Evolutionary conservation across 2,329 filamentous ascomycete genomes (phyloP).

Genomic region (Colletotrichum sp.): DNA sequence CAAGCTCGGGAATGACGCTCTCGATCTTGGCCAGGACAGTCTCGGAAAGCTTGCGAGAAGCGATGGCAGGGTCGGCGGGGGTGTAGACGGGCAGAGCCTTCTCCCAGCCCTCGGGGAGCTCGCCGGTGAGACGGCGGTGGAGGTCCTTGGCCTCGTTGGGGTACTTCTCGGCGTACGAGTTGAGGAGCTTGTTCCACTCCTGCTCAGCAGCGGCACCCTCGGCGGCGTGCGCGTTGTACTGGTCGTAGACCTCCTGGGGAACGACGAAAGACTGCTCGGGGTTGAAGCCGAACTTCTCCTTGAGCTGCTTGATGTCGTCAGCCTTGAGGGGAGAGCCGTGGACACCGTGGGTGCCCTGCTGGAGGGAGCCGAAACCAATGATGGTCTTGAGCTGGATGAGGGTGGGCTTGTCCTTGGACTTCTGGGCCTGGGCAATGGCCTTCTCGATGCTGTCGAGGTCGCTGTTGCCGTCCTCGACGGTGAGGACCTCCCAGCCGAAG

Average conservation of each 20-base stretch:
- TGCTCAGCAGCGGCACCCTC: constrained; percentile 88
- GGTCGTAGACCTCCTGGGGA: constrained; percentile 91
- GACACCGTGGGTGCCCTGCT: constrained; percentile 92
- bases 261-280: constrained; percentile 92
- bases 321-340: constrained; percentile 96
- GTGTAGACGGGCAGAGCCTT: constrained; percentile 92
- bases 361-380: constrained; percentile 93
- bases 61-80: constrained; percentile 80
- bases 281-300: constrained; percentile 95
- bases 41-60: constrained; percentile 96
- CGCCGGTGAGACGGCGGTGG: constrained; percentile 76
- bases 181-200: constrained; percentile 93
- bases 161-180: constrained; percentile 83
- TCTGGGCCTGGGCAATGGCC: constrained; percentile 83
- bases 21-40: constrained; percentile 89
- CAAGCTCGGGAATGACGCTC: constrained; percentile 81
- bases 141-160: constrained; percentile 83
- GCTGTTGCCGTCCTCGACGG: constrained; percentile 85
- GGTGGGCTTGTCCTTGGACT: constrained; percentile 94
- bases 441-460: constrained; percentile 88
- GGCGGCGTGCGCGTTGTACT: constrained; percentile 83
- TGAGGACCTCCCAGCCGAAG: constrained; percentile 93
- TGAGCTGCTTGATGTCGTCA: constrained; percentile 92
- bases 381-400: constrained; percentile 97
- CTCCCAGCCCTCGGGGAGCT: constrained; percentile 96